These are phyloP conservation scores for Jaapia argillacea DNA, from an alignment of 768 basidiomycete genomes.

Conservation along the genomic window DNA sequence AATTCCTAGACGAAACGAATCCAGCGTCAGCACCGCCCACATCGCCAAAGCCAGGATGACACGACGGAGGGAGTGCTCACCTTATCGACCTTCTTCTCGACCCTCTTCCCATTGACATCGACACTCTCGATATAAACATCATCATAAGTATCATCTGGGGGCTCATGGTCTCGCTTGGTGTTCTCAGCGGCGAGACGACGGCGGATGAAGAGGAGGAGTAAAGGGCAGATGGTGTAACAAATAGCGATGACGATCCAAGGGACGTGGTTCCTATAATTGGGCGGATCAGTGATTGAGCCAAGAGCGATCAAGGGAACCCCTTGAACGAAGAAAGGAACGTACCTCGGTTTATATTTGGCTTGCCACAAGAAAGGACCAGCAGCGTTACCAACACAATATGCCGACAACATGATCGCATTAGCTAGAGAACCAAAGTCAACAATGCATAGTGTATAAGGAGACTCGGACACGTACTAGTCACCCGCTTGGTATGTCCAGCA, in stretches of 20 bases:
- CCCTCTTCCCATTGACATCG: conserved; percentile 38
- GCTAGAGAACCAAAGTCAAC: conserved; percentile 4
- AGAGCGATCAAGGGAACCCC: conserved; percentile 1
- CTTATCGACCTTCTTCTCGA: conserved; percentile 56
- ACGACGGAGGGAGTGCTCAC: too few species aligned
- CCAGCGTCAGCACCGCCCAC: conserved; percentile 2
- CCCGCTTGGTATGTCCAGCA: conserved; percentile 62
- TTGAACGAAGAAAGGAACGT: conserved; percentile 1
- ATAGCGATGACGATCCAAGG: conserved; percentile 73
- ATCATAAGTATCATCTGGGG: conserved; percentile 41
- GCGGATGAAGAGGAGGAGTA: conserved; percentile 39
- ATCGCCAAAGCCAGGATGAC: not conserved
- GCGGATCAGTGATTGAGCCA: too few species aligned
- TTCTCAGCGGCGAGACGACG: conserved; percentile 50
- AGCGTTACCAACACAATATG: conserved; percentile 60
- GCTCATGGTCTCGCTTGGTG: conserved; percentile 48
- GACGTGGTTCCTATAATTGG: conserved; percentile 59
- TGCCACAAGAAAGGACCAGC: conserved; percentile 78
- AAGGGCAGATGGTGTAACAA: conserved; percentile 47
- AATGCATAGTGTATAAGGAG: not conserved
- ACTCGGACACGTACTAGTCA: conserved; percentile 25
- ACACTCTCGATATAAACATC: conserved; percentile 49
- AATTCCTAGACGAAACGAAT: conserved; percentile 36
- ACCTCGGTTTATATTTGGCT: conserved; percentile 56
- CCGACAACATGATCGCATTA: conserved; percentile 67